phyloP scores from a whole-genome alignment of 768 basidiomycete species.

The Boletus rufocinnamomeus region DNA sequence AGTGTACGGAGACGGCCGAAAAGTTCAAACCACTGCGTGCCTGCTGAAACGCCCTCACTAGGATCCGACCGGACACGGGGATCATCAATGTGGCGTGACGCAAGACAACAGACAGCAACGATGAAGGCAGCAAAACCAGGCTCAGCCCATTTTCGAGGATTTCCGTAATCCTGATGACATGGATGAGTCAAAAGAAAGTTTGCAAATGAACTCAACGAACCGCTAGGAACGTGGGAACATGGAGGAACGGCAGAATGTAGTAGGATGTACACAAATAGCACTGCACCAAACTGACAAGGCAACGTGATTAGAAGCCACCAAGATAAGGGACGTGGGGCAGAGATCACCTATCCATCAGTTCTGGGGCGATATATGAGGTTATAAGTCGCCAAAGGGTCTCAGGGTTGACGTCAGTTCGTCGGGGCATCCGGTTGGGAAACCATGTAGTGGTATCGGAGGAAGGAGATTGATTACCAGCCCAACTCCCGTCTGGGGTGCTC shows the following conservation, averaged over 20 bases:
- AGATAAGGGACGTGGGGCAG: conserved; percentile 15
- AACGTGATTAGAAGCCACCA: conserved; percentile 17
- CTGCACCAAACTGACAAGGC: conserved; percentile 61
- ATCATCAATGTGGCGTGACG: conserved; percentile 92
- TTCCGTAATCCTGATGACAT: conserved; percentile 75
- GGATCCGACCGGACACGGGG: conserved; percentile 84
- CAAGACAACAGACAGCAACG: conserved; percentile 88
- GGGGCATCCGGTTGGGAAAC: conserved; percentile 83
- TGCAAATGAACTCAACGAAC: conserved; percentile 42
- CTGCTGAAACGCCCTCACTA: conserved; percentile 82
- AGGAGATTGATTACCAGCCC: conserved; percentile 35
- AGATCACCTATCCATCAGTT: conserved; percentile 89
- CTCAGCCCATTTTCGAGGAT: conserved; percentile 93
- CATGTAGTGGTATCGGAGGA: conserved; percentile 50
- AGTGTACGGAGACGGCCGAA: conserved; percentile 86
- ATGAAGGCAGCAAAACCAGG: conserved; percentile 94
- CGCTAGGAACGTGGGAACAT: conserved; percentile 84
- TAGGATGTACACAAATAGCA: conserved; percentile 92
- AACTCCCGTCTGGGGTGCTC: conserved; percentile 27
- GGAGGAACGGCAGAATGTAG: conserved; percentile 89
- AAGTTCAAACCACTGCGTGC: conserved; percentile 90
- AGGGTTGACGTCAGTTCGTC: conserved; percentile 79
- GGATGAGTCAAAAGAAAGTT: conserved; percentile 19
- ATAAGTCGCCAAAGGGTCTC: conserved; percentile 86
- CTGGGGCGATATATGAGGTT: conserved; percentile 82